Conservation (phyloP, 2,329 filamentous ascomycete genomes). For the Epichloe baconii region DNA sequence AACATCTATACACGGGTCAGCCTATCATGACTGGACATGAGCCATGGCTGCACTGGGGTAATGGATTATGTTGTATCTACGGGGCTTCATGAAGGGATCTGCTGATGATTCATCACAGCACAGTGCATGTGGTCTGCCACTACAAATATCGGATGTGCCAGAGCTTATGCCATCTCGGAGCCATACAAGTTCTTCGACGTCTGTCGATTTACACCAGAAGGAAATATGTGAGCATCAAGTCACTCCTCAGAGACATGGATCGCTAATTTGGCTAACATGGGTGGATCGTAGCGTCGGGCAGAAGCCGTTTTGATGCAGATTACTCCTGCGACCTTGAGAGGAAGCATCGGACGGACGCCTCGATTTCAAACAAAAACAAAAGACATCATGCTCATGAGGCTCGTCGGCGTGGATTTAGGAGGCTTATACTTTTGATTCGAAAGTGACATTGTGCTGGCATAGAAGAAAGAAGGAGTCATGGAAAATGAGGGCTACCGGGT, state of each 20-base stretch:
- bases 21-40: constrained; percentile 20
- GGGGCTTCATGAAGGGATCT: neutral
- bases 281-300: constrained; percentile 15
- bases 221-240: constrained; percentile 20
- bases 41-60: constrained; percentile 25
- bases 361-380: constrained; percentile 12
- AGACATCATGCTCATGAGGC: neutral
- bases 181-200: constrained; percentile 21
- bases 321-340: neutral
- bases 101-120: constrained; percentile 11
- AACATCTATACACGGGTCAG: constrained; percentile 16
- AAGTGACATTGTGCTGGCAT: neutral
- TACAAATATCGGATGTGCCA: constrained; percentile 21
- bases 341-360: neutral
- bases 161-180: constrained; percentile 18
- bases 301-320: constrained; percentile 11
- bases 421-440: neutral
- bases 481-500: too few relatives aligned
- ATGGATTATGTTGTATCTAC: neutral
- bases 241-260: too few relatives aligned
- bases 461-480: neutral
- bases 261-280: neutral
- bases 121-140: constrained; percentile 24
- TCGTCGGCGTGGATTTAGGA: too few relatives aligned
- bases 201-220: constrained; percentile 22